phyloP scores from a whole-genome alignment of 345 rosid species.

The Firmiana major region DNA sequence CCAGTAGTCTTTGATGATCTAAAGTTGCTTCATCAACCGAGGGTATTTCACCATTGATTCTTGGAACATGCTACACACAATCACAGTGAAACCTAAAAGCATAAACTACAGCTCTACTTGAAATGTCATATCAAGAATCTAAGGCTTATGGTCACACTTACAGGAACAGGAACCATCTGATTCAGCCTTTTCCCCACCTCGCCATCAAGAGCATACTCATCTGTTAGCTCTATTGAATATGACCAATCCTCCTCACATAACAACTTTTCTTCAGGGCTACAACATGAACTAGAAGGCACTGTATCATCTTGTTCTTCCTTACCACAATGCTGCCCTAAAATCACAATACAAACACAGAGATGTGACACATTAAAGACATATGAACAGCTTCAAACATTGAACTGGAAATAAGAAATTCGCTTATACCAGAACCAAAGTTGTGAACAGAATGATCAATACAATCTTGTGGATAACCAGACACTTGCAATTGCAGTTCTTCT shows the following conservation, averaged over 20 bases:
- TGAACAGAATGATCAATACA: constrained; percentile 41
- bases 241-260: constrained; percentile 43
- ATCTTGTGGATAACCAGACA: constrained; percentile 25
- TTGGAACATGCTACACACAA: constrained; percentile 52
- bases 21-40: constrained; percentile 55
- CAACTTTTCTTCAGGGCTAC: constrained; percentile 45
- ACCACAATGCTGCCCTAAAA: constrained; percentile 29
- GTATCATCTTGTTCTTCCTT: constrained; percentile 43
- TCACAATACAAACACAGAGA: not conserved
- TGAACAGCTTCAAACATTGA: not conserved
- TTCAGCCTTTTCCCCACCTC: constrained; percentile 61
- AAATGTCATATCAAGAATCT: not conserved
- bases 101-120: constrained; percentile 2
- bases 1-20: constrained; percentile 61
- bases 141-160: constrained; percentile 31
- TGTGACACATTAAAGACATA: constrained; percentile 3
- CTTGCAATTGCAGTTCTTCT: constrained; percentile 22
- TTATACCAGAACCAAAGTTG: constrained; percentile 42
- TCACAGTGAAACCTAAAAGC: not conserved
- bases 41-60: constrained; percentile 64
- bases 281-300: constrained; percentile 41
- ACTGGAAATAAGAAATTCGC: not conserved
- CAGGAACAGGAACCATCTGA: constrained; percentile 72
- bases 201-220: constrained; percentile 43
- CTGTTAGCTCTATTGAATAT: constrained; percentile 34